These are phyloP conservation scores for Phaffia rhodozyma DNA, from an alignment of 1,284 basidiomycete species.

Conservation along the genomic window DNA sequence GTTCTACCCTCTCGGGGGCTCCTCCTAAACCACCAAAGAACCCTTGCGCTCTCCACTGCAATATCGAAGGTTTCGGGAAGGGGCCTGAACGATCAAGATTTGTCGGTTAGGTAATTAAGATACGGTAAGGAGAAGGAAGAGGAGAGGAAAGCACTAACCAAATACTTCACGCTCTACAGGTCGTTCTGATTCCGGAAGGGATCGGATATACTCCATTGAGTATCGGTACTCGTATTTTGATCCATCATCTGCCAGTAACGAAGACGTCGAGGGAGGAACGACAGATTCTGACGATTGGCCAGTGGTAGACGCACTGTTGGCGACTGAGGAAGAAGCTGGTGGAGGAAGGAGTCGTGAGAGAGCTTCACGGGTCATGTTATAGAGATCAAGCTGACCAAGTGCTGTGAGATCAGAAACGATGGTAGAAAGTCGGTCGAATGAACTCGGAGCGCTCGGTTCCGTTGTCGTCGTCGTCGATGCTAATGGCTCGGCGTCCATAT, in stretches of 20 bases:
- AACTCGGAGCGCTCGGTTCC: slow-evolving; percentile 1
- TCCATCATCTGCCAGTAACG: slow-evolving; percentile 20
- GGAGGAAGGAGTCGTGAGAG: slow-evolving; percentile 35
- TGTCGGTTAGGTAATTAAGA: slow-evolving; percentile 7
- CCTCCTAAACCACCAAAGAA: slow-evolving; percentile 34
- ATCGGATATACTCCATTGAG: slow-evolving; percentile 32
- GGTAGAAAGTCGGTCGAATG: slow-evolving; percentile 34
- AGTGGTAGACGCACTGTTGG: slow-evolving; percentile 4
- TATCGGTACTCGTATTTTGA: slow-evolving; percentile 33
- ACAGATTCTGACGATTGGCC: slow-evolving; percentile 15
- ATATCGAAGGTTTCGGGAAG: slow-evolving; percentile 29
- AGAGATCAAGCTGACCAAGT: slow-evolving; percentile 35
- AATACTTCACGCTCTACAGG: slow-evolving; percentile 36
- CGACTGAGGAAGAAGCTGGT: slow-evolving; percentile 8
- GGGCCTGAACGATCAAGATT: slow-evolving; percentile 26
- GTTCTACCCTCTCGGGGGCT: slow-evolving; percentile 32
- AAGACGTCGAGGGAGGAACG: slow-evolving; percentile 7
- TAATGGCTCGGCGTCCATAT: slow-evolving; percentile 6
- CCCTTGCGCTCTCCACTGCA: slow-evolving; percentile 32
- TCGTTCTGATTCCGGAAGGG: slow-evolving; percentile 31
- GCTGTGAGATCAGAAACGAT: slow-evolving; percentile 32
- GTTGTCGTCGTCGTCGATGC: background rate
- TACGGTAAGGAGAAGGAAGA: background rate
- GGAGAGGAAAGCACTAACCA: slow-evolving; percentile 25
- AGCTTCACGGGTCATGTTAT: slow-evolving; percentile 35